Evolutionary conservation across 106 monocot genomes (phyloP).

Genomic region (Dioscorea dumetorum): DNA sequence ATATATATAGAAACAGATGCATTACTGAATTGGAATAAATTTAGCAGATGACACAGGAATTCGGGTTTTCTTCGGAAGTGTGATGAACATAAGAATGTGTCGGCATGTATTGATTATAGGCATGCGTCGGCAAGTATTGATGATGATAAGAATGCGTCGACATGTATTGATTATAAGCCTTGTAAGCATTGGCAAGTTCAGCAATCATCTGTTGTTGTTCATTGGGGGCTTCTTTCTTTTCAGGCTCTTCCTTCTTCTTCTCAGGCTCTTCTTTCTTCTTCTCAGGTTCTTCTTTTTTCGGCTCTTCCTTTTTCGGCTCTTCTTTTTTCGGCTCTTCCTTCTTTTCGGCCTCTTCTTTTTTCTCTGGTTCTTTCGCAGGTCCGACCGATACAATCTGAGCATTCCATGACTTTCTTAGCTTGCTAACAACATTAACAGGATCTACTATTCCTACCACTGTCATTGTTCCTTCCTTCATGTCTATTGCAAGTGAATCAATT

Average conservation of each 20-base stretch:
- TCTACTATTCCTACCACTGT: constrained; percentile 51
- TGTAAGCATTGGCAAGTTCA: constrained; percentile 26
- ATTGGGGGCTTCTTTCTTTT: constrained; percentile 13
- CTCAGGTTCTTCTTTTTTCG: constrained; percentile 21
- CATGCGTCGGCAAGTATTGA: neutral
- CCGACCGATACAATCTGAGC: constrained; percentile 31
- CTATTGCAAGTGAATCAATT: constrained; percentile 47
- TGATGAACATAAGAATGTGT: constrained; percentile 26
- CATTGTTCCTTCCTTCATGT: constrained; percentile 55
- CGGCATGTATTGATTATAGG: too few relatives aligned
- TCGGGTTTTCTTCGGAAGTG: constrained; percentile 56
- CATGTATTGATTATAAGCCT: constrained; percentile 16
- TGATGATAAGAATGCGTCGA: constrained; percentile 14
- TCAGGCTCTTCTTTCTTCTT: constrained; percentile 10
- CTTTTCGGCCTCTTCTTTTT: constrained; percentile 25
- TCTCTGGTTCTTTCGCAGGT: constrained; percentile 39
- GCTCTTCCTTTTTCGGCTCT: constrained; percentile 32
- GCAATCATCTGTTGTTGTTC: constrained; percentile 10
- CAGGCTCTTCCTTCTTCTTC: constrained; percentile 13
- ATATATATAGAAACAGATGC: too few relatives aligned
- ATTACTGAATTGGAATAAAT: neutral
- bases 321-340: constrained; percentile 24
- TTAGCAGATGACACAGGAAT: constrained; percentile 33
- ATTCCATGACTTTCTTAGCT: constrained; percentile 34
- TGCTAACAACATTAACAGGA: constrained; percentile 39